A percentile compares a stretch with the other conserved stretches of the same genome.
These are phyloP conservation scores for Phytophthora meadii DNA, from an alignment of 352 stramenopile species.

Conservation along the genomic window DNA sequence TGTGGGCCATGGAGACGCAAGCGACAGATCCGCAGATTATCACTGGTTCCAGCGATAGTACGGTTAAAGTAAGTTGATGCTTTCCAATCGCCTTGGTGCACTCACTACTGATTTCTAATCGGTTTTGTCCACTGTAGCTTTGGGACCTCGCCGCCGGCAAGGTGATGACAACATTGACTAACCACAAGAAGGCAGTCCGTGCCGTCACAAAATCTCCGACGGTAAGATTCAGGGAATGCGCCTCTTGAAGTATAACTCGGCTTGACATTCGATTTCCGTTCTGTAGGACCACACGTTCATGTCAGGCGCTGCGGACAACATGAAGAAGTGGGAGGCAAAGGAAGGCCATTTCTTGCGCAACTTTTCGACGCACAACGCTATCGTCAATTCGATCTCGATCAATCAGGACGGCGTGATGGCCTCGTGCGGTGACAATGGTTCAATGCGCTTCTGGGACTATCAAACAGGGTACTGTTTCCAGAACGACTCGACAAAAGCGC, in stretches of 20 bases:
- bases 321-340: constrained; percentile 99
- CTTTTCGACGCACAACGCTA: constrained; percentile 97
- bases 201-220: constrained; percentile 90
- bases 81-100: not conserved
- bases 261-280: constrained; percentile 1
- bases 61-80: constrained; percentile 84
- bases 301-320: constrained; percentile 96
- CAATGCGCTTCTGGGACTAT: constrained; percentile 99
- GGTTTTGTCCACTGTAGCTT: constrained; percentile 54
- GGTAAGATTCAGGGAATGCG: constrained; percentile 35
- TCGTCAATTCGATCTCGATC: constrained; percentile 98
- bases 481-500: constrained; percentile 92
- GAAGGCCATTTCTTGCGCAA: constrained; percentile 97
- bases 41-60: constrained; percentile 94
- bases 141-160: constrained; percentile 99
- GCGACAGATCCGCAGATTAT: constrained; percentile 96
- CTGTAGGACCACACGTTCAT: constrained; percentile 96
- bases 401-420: constrained; percentile 98
- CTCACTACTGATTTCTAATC: constrained; percentile 6
- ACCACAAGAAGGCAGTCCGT: constrained; percentile 99
- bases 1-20: constrained; percentile 96
- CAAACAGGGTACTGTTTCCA: constrained; percentile 98
- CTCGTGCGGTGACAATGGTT: constrained; percentile 97
- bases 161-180: constrained; percentile 98
- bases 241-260: no score